These are phyloP conservation scores for Mycosarcoma maydis DNA, from an alignment of 1,284 basidiomycete species.

Conservation along the genomic window DNA sequence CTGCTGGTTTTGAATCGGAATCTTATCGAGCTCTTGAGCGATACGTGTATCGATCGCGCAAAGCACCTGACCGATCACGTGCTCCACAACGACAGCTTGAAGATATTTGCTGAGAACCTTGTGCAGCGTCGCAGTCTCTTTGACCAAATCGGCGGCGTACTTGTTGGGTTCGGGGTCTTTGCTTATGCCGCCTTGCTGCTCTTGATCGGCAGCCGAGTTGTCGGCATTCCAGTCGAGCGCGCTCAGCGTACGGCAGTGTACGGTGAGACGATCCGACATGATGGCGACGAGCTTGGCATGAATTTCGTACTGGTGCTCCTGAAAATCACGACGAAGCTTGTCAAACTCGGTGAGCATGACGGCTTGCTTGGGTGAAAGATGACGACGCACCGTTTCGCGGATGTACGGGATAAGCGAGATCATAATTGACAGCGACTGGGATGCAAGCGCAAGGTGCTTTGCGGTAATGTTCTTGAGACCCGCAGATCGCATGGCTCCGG, in stretches of 20 bases:
- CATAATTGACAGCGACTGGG: constrained; percentile 92
- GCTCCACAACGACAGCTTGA: constrained; percentile 49
- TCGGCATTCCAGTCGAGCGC: constrained; percentile 52
- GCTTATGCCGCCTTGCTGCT: constrained; percentile 3
- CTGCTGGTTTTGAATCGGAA: constrained; percentile 42
- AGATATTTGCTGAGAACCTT: constrained; percentile 95
- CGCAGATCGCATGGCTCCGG: constrained; percentile 96
- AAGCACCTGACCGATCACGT: constrained; percentile 57
- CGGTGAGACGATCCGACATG: constrained; percentile 92
- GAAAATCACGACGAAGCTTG: constrained; percentile 96
- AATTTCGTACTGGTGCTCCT: constrained; percentile 99
- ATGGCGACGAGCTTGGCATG: constrained; percentile 97
- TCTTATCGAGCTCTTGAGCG: constrained; percentile 48
- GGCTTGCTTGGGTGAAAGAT: constrained; percentile 89
- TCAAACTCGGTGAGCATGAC: constrained; percentile 98
- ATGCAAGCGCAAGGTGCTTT: constrained; percentile 91
- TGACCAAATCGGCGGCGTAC: constrained; percentile 90
- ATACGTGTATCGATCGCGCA: constrained; percentile 54
- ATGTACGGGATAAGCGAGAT: constrained; percentile 96
- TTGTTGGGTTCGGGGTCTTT: constrained; percentile 70
- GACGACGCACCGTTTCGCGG: constrained; percentile 89
- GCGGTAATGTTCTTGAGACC: constrained; percentile 98
- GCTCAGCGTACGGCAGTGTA: constrained; percentile 83
- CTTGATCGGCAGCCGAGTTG: constrained; percentile 3
- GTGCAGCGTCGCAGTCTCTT: constrained; percentile 94